phyloP scores from a whole-genome alignment of 1,139 yeast genomes.

The Dujonia santamariae region DNA sequence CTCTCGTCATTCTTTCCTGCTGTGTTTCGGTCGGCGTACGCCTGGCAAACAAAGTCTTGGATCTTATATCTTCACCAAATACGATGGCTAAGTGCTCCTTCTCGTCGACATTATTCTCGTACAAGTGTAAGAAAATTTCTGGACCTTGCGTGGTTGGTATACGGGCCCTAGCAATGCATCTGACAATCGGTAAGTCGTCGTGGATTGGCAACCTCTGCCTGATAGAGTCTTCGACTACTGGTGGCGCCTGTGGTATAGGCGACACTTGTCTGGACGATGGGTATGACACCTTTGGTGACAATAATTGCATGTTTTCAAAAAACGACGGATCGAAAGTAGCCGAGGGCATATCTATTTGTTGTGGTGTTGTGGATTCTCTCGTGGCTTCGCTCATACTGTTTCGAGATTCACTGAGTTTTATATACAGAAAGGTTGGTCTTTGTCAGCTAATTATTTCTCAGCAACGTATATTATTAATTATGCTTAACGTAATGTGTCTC shows the following conservation, averaged over 20 bases:
- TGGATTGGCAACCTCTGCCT: constrained; percentile 26
- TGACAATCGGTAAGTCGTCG: constrained; percentile 58
- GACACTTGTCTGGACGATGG: constrained; percentile 12
- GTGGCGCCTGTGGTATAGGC: constrained; percentile 17
- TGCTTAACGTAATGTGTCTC: too few species aligned
- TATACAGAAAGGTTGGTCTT: too few species aligned
- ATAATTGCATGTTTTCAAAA: constrained; percentile 29
- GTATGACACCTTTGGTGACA: constrained; percentile 38
- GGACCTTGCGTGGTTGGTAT: constrained; percentile 93
- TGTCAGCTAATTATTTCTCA: too few species aligned
- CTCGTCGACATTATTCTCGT: constrained; percentile 78
- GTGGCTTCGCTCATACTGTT: too few species aligned
- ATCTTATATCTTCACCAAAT: constrained; percentile 87
- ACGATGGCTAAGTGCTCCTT: constrained; percentile 98
- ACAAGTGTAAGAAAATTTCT: constrained; percentile 87
- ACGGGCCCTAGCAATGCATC: constrained; percentile 87
- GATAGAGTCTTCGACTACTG: constrained; percentile 18
- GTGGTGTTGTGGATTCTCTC: too few species aligned
- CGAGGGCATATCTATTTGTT: background rate
- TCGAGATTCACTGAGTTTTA: too few species aligned
- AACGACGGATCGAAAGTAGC: background rate
- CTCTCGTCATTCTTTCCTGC: constrained; percentile 92
- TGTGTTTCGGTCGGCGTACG: constrained; percentile 77
- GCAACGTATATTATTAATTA: too few species aligned
- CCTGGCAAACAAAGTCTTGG: constrained; percentile 62